Evolutionary conservation across 2,329 filamentous ascomycete genomes (phyloP), one percentile per base, ranked within the genome.

Genomic region (Thyridium curvatum): DNA sequence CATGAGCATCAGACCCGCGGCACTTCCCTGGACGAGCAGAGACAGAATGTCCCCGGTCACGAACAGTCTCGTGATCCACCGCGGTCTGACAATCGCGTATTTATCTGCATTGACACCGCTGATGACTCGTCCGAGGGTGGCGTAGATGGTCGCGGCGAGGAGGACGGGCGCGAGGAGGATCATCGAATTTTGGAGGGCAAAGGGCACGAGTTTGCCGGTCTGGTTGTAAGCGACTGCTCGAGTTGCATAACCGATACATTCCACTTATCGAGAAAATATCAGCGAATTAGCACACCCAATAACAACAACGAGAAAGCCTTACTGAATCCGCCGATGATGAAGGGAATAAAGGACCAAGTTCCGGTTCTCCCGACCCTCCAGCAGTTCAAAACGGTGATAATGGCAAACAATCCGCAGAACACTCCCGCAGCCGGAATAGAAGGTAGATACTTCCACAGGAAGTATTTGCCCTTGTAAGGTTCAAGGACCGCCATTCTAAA

Each of bases 1-100:
- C 13, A 15, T 32, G 13, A 18, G 8, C 16, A 32, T 35, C 8
- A 33, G 14, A 17, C 2, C 64, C 64, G 12, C 57, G 64, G 13
- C 70, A 18, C 56, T 58, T 12, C 59, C 59, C 51, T 79, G 75
- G 3, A 77, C 53, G 3, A 68, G 26, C 49, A 80, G 72, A 2
- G 68, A 71, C 6, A 75, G 35, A 4, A 78, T 51, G 45, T 80
- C 76, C 28, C 74, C 72, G 7, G 52, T 37, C 4, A 81, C 74
- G 42, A 80, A 80, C 29, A 71, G 59, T 39, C 65, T 71, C 3
- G 74, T 78, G 6, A 79, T 52, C 62, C 67, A 69, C 8, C 42
- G 44, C 14, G 55, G 46, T 7, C 43, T 52, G 15, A 66, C 52
- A 26, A 64, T 36, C 2, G 59, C 59, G 39, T 55, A 54, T 1